Base-by-base conservation (phyloP, 176 grass and related monocot species). In the Aechmea fasciata region DNA sequence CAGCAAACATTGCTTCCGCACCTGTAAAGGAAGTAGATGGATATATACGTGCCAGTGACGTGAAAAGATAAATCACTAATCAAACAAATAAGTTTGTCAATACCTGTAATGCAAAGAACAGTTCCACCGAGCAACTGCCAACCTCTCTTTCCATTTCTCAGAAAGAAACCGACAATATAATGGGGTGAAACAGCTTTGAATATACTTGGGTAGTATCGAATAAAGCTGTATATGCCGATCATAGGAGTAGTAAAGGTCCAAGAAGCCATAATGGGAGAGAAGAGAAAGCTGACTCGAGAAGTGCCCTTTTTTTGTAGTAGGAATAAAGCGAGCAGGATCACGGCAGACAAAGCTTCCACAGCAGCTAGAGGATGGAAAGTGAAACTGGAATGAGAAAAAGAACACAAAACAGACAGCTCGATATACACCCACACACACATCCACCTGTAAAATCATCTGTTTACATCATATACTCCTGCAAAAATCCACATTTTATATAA, bases 1-100 rank as follows among this genome's bases (percentile, higher is more conserved):
- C 90, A 77, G 90, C 90, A 71, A 94, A 94, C 90, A 94, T 87
- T 65, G 90, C 90, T 79, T 94, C 86, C 7, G 86, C 86, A 82
- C 90, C 90, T 86, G 71, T 71, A 84, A 9, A 49, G 19, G 41
- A 69, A 53, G 64, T 13, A 66, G 14, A 61, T 9, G 20, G 5
- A 25, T 22, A 15, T 2, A 18, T 20, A 18, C 2, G 3, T 22
- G 20, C 20, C n/a, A 18, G 13, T 53, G 14, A 12, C 13, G 5
- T 33, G 14, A 28, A 4, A 73, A 12, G 11, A 47, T 59, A 57
- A 18, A 59, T 17, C 1, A 9, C 55, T 3, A 61, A 9, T 22
- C 17, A 19, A 61, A 19, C 15, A 10, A 0, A 10, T 75, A 77
- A 70, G 3, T 48, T 10, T 47, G 33, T 41, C 33, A 41, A 57